phyloP scores from a whole-genome alignment of 768 basidiomycete genomes.

The Floccularia luteovirens region DNA sequence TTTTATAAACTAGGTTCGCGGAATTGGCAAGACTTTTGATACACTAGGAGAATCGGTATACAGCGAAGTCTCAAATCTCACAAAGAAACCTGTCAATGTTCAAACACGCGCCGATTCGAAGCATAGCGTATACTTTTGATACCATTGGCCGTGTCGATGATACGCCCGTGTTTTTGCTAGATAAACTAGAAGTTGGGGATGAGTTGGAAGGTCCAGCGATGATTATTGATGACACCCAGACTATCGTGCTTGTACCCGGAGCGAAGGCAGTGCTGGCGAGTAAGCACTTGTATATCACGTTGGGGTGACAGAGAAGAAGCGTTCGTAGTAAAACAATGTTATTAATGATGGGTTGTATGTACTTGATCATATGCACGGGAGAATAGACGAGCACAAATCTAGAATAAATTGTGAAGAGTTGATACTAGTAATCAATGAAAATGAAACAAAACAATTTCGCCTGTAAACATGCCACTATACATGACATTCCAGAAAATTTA shows the following conservation, averaged over 20 bases:
- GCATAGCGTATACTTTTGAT: conserved; percentile 79
- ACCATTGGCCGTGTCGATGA: conserved; percentile 65
- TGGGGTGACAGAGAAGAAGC: conserved; percentile 20
- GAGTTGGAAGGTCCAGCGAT: conserved; percentile 80
- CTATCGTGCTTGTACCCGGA: conserved; percentile 79
- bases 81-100: conserved; percentile 28
- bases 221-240: conserved; percentile 94
- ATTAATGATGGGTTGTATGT: no score
- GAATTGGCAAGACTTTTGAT: conserved; percentile 88
- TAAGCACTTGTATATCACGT: conserved; percentile 55
- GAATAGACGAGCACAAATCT: no score
- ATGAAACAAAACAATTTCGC: no score
- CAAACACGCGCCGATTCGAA: conserved; percentile 39
- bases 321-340: no score
- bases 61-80: conserved; percentile 55
- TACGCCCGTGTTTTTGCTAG: conserved; percentile 76
- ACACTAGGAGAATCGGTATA: conserved; percentile 74
- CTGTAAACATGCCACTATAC: no score
- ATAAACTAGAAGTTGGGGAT: conserved; percentile 60
- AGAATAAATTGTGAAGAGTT: no score
- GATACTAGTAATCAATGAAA: no score
- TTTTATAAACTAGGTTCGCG: conserved; percentile 52
- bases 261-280: conserved; percentile 60
- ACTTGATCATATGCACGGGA: no score
- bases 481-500: no score